A percentile compares a stretch with the other conserved stretches of the same genome.
phyloP scores from a whole-genome alignment of 1,284 basidiomycete genomes.

The Ceratobasidium sp. region DNA sequence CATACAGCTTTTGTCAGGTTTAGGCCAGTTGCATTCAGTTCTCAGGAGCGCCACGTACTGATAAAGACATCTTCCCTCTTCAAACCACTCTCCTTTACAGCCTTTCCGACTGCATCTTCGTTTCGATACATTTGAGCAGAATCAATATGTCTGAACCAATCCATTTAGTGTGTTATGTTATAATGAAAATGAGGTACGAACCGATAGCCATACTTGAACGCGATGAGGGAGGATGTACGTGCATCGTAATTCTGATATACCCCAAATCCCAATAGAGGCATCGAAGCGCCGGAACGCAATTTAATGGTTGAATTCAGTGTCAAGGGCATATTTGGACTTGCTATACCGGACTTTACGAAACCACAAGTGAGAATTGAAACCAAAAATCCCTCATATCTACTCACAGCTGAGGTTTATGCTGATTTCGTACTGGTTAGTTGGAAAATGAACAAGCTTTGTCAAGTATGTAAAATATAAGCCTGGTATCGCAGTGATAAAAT shows the following conservation, averaged over 20 bases:
- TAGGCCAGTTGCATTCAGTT: no score
- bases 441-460: no score
- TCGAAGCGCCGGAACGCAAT: constrained; percentile 51
- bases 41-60: constrained; percentile 56
- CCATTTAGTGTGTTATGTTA: not conserved
- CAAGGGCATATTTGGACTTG: constrained; percentile 7
- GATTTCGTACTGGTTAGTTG: no score
- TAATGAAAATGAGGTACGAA: constrained; percentile 53
- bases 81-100: constrained; percentile 60
- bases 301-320: constrained; percentile 19
- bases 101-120: constrained; percentile 66
- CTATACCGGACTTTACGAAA: no score
- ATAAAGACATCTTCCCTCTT: constrained; percentile 64
- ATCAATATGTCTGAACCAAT: constrained; percentile 59
- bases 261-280: constrained; percentile 86
- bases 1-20: not conserved
- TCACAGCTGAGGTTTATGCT: no score
- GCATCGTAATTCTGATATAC: constrained; percentile 79
- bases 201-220: constrained; percentile 82
- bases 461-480: no score
- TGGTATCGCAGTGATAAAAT: no score
- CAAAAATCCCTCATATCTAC: no score
- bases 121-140: constrained; percentile 67
- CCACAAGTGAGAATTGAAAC: no score
- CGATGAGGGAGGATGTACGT: constrained; percentile 71